These are phyloP conservation scores for Effrenium voratum DNA, from an alignment of 73 alveolate genomes.

Conservation along the genomic window DNA sequence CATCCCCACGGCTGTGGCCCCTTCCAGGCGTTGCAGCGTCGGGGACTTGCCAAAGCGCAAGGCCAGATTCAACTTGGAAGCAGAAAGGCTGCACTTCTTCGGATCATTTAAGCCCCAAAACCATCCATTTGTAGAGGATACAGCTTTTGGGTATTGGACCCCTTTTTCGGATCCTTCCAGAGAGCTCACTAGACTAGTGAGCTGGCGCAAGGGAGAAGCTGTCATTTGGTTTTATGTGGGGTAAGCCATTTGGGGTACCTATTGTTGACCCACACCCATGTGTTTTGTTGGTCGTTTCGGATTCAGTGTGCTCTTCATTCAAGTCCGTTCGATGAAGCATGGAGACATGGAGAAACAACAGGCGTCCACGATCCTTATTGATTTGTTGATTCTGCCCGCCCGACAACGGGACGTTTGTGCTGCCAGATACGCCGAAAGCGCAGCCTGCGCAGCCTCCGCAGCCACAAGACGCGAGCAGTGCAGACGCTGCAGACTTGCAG, in stretches of 20 bases:
- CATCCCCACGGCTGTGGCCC: no score
- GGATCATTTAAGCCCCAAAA: neutral
- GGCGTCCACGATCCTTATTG: neutral
- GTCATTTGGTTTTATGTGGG: neutral
- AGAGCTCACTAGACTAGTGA: neutral
- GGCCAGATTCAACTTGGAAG: neutral
- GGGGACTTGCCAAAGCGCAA: conserved; percentile 28
- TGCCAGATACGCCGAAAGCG: neutral
- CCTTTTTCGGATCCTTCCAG: neutral
- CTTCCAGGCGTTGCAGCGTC: conserved; percentile 25
- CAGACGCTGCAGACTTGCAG: conserved; percentile 26
- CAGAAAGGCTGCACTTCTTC: neutral
- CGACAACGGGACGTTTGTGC: neutral
- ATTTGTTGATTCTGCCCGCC: neutral
- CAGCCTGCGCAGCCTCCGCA: neutral
- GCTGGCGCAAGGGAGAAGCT: neutral
- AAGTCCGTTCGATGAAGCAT: neutral
- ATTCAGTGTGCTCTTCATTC: neutral
- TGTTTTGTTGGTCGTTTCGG: neutral
- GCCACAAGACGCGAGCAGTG: neutral
- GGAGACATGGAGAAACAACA: neutral
- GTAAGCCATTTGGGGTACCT: no score
- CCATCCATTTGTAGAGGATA: neutral
- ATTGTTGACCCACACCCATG: no score
- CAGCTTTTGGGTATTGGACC: neutral